Conservation (phyloP, 164 flowering plant species). For the Macadamia integrifolia region DNA sequence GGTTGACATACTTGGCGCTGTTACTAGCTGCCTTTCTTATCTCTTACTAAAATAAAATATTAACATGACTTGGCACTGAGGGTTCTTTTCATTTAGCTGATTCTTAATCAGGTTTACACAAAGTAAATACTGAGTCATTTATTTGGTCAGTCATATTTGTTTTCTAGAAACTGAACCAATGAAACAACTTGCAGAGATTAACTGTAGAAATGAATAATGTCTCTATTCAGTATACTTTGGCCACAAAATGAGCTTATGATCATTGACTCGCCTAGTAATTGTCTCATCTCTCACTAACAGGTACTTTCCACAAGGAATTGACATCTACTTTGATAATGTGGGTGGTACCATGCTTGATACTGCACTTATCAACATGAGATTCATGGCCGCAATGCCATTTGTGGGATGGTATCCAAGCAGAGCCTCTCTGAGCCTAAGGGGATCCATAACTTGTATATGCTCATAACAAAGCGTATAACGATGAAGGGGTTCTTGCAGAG, state of each 20-base stretch:
- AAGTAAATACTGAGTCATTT: too few species aligned
- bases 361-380: constrained; percentile 37
- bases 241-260: background rate
- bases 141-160: too few species aligned
- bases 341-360: constrained; percentile 47
- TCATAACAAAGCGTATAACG: constrained; percentile 25
- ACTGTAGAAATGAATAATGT: too few species aligned
- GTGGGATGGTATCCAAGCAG: constrained; percentile 39
- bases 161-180: too few species aligned
- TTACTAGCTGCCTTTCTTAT: too few species aligned
- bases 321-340: constrained; percentile 44
- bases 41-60: too few species aligned
- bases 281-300: constrained; percentile 9
- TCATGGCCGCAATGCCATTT: constrained; percentile 34
- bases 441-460: constrained; percentile 20
- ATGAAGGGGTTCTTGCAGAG: constrained; percentile 38
- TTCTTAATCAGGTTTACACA: too few species aligned
- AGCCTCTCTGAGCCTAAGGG: constrained; percentile 20
- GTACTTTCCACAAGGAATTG: constrained; percentile 43
- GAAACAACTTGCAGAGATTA: too few species aligned
- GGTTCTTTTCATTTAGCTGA: too few species aligned
- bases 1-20: too few species aligned
- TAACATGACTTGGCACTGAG: too few species aligned
- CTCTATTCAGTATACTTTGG: too few species aligned
- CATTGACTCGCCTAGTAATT: background rate